Conservation (phyloP, 306 rosid species). For the Psophocarpus tetragonolobus region DNA sequence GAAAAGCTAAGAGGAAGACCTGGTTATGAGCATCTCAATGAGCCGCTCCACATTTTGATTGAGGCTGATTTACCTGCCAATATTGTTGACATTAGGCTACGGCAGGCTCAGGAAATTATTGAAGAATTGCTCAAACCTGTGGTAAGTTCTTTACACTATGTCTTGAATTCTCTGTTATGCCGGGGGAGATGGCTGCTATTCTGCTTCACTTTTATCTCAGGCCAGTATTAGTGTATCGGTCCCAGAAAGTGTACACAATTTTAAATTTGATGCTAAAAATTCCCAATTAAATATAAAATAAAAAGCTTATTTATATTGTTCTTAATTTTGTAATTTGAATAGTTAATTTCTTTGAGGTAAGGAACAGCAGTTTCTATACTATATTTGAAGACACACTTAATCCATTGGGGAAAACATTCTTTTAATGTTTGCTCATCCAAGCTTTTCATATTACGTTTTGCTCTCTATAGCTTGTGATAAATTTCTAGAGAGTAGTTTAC, state of each 20-base stretch:
- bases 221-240: background rate
- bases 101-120: constrained; percentile 96
- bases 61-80: constrained; percentile 96
- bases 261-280: background rate
- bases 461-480: background rate
- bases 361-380: background rate
- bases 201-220: constrained; percentile 28
- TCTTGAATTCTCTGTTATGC: constrained; percentile 7
- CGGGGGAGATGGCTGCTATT: constrained; percentile 27
- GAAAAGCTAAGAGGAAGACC: constrained; percentile 95
- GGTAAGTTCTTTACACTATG: constrained; percentile 50
- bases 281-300: constrained; percentile 9
- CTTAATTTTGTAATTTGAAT: constrained; percentile 4
- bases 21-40: constrained; percentile 95
- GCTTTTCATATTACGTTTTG: background rate
- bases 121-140: constrained; percentile 99
- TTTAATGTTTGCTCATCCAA: constrained; percentile 2
- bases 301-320: background rate
- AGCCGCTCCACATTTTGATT: constrained; percentile 90
- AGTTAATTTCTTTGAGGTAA: constrained; percentile 9
- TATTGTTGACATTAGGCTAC: constrained; percentile 79
- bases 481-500: constrained; percentile 1
- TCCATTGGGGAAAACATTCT: background rate
- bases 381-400: background rate
- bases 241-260: background rate